These are phyloP conservation scores for Cylindrotheca closterium DNA, from an alignment of 108 stramenopile species.

Conservation along the genomic window DNA sequence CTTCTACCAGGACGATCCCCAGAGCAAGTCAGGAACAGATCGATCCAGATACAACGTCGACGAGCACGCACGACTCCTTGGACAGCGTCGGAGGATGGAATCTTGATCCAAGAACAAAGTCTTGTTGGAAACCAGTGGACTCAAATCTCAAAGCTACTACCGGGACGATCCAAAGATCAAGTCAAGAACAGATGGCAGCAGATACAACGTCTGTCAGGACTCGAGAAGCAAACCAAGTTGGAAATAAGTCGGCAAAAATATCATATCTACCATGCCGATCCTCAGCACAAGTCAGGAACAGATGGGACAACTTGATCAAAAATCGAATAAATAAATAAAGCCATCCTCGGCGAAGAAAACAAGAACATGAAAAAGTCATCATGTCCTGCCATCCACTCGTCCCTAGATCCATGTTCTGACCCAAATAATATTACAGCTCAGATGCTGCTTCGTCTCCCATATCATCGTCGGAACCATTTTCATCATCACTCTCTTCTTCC, in stretches of 20 bases:
- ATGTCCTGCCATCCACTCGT: no score
- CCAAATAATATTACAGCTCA: no score
- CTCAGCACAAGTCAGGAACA: background rate
- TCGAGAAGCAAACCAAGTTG: no score
- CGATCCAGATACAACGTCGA: conserved; percentile 91
- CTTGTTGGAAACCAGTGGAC: conserved; percentile 82
- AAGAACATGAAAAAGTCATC: no score
- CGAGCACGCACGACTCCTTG: conserved; percentile 73
- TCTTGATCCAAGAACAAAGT: conserved; percentile 66
- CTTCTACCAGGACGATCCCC: conserved; percentile 88
- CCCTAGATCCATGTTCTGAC: no score
- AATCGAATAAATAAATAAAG: background rate
- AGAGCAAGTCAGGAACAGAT: conserved; percentile 94
- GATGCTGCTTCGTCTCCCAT: background rate
- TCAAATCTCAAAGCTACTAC: conserved; percentile 84
- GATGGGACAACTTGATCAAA: background rate
- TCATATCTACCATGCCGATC: background rate
- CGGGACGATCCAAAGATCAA: conserved; percentile 91
- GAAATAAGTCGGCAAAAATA: background rate
- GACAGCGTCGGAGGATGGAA: conserved; percentile 78
- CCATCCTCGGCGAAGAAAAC: background rate
- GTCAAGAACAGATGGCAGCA: conserved; percentile 95
- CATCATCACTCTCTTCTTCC: background rate
- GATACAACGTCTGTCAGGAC: conserved; percentile 42
- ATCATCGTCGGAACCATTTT: background rate